Evolutionary conservation across 345 rosid species (phyloP), one percentile per base, ranked within the genome.

Genomic region (Gynandropsis gynandra): DNA sequence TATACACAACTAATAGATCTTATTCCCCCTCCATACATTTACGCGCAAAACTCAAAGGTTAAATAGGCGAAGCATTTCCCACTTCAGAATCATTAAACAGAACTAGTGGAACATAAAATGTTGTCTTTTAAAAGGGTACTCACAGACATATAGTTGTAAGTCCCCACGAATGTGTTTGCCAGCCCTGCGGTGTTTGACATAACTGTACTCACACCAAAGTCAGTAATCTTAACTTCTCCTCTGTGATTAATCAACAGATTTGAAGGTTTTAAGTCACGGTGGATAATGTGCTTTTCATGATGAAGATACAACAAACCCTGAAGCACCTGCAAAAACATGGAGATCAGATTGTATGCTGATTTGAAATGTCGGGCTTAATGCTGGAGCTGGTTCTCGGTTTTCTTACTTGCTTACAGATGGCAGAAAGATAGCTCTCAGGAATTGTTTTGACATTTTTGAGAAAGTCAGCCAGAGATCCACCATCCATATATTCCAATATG

Each of bases 201-300:
- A 58, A 87, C 75, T 9, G 86, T 71, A 67, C 96, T 84, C 66
- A 87, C 96, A 59, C 96, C 96, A 72, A 87, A 87, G 67, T 87
- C 94, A 33, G 96, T 84, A 47, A 87, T 84, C 69, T 87, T 87
- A 49, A 87, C 96, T 59, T 84, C 90, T 42, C 96, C 96, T 68
- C 76, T 74, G 57, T 87, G 96, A 63, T 87, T 87, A 62, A 84
- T 72, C 61, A 84, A 71, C 71, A 87, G 65, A 68, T 87, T 87
- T 1, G 96, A 87, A 12, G 96, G 96, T 69, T 87, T 87, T 64
- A 87, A 47, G 67, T 87, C 96, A 59, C 96, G 80, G 63, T 87
- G 96, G 50, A 87, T 84, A 14, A 87, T 81, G 51, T 87, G 96
- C 69, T 53, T 81, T 54, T 84, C 80, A 37, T 72, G 89, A 73